Base-by-base conservation (phyloP, 768 basidiomycete genomes). In the Tylopilus subfusipes region DNA sequence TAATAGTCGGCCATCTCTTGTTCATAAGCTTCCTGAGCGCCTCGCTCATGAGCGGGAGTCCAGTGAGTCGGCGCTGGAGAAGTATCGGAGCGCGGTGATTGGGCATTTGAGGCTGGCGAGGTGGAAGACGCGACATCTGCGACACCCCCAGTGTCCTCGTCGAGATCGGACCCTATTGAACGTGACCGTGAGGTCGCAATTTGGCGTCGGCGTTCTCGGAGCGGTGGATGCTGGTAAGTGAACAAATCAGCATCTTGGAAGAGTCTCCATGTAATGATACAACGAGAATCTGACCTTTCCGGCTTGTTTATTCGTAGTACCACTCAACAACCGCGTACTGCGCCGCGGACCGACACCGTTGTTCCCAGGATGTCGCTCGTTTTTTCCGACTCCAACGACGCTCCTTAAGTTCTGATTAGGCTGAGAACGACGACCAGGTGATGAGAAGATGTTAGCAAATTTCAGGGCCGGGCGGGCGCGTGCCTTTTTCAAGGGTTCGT, bases 391-490 rank as follows among this genome's bases (percentile, higher is more conserved):
- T 52, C 77, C 75, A 62, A 73, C 68, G 54, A 76, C 73, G 63
- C 76, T 76, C 77, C 81, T 83, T 72, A 85, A 79, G 68, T 84
- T 78, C 73, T 81, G 78, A 71, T 81, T 76, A 69, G 82, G 78
- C 85, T 88, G 86, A 74, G 82, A 82, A 82, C 80, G 80, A 82
- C 83, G 85, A 83, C 81, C 80, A 74, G 82, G 82, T 76, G 84
- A 87, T 88, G 86, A 89, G 87, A 88, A 86, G 79, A 86, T 78
- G 77, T 88, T 88, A 87, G 83, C 79, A 85, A 86, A 82, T 77
- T 82, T 84, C 81, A 88, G 80, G 80, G 84, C 86, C 85, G 84
- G 85, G 84, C 85, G 86, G 80, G 83, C 83, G 85, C 87, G 83
- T 88, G 85, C 89, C 88, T 91, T 90, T 87, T 88, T 89, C 79